phyloP scores from a whole-genome alignment of 139 green algal genomes.

The Auxenochlorella pyrenoidosa region DNA sequence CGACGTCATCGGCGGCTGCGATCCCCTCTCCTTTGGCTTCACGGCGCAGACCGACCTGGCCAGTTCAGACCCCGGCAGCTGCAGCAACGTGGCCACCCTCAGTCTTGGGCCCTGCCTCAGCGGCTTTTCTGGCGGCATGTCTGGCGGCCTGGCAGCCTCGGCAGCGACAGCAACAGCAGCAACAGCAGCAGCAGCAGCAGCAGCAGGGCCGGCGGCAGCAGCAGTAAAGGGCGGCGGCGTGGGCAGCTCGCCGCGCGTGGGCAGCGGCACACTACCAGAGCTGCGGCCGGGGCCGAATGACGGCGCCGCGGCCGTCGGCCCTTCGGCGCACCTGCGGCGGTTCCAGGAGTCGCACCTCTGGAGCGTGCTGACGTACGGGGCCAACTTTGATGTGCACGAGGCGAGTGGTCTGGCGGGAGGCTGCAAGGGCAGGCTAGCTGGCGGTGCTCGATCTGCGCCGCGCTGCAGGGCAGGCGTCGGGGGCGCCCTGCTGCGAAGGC shows the following conservation, averaged over 20 bases:
- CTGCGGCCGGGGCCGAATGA: not conserved
- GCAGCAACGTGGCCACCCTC: not conserved
- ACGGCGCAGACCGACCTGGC: not conserved
- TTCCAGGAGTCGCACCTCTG: conserved; percentile 4
- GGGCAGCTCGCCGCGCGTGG: too few relatives aligned
- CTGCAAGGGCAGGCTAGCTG: too few relatives aligned
- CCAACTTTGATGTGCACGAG: conserved; percentile 26
- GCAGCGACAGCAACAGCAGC: not conserved
- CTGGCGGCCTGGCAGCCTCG: not conserved
- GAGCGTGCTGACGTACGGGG: conserved; percentile 9
- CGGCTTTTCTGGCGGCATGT: not conserved
- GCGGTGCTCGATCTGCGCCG: too few relatives aligned
- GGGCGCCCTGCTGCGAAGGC: too few relatives aligned
- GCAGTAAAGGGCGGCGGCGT: not conserved
- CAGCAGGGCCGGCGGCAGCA: not conserved
- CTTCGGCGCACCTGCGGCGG: not conserved
- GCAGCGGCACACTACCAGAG: not conserved
- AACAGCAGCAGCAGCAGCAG: not conserved
- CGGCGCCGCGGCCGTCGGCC: not conserved
- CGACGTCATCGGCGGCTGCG: not conserved
- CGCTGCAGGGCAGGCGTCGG: too few relatives aligned
- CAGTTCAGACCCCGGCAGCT: not conserved
- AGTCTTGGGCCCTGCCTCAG: not conserved
- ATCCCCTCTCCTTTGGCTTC: conserved; percentile 30
- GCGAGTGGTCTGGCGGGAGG: not conserved